These are phyloP conservation scores for Paspalum vaginatum DNA, from an alignment of 176 grass and related monocot genomes.

Conservation along the genomic window DNA sequence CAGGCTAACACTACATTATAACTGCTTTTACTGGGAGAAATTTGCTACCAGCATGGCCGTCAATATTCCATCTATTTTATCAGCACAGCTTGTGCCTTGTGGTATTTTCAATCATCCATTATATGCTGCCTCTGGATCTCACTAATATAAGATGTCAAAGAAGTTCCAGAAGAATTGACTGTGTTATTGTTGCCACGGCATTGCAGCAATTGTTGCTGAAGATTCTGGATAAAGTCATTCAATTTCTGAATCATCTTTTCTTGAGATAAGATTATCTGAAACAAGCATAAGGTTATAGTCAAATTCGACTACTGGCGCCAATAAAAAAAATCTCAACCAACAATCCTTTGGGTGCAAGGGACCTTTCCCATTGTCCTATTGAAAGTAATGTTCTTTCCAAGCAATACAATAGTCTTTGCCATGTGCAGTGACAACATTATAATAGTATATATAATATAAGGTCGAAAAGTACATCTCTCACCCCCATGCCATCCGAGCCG, in stretches of 20 bases:
- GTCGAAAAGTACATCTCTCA: too few species aligned
- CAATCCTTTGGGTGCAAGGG: neutral
- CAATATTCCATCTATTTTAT: neutral
- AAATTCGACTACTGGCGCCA: neutral
- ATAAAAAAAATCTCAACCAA: neutral
- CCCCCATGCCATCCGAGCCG: too few species aligned
- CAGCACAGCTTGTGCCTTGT: neutral
- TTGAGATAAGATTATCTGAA: conserved; percentile 88
- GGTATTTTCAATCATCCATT: conserved; percentile 55
- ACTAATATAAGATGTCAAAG: conserved; percentile 53
- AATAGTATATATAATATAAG: neutral
- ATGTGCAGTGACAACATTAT: neutral
- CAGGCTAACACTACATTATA: conserved; percentile 35
- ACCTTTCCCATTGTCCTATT: neutral
- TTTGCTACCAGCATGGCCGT: neutral
- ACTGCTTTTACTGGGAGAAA: conserved; percentile 32
- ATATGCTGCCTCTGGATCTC: conserved; percentile 66
- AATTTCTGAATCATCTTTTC: conserved; percentile 84
- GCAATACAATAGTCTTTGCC: conserved; percentile 2
- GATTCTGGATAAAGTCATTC: conserved; percentile 71
- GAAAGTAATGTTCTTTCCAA: conserved; percentile 14
- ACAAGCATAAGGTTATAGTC: conserved; percentile 18
- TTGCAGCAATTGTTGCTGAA: conserved; percentile 69
- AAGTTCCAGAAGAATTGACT: conserved; percentile 39
- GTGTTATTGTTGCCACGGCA: conserved; percentile 65